Base-by-base conservation (phyloP, 352 stramenopile genomes). In the Pythium oligandrum region DNA sequence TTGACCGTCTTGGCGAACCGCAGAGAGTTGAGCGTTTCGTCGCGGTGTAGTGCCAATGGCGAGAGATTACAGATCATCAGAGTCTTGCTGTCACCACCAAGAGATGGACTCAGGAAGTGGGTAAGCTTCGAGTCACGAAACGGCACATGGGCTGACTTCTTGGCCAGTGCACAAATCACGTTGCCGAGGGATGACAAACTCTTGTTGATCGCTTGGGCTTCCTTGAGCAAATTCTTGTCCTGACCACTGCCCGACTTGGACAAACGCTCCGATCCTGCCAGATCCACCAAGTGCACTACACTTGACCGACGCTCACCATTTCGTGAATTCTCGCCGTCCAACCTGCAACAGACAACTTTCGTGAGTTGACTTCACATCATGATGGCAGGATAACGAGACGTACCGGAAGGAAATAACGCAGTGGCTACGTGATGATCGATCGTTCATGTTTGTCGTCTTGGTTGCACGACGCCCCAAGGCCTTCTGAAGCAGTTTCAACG, bases 41-140 rank as follows among this genome's bases (percentile, higher is more conserved):
- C 78, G 8, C 83, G 78, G 42, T 95, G 78, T 48, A 82, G 64
- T 1, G 56, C 54, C 11, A 93, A 60, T 6, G 87, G 87, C 36
- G 84, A 95, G 36, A 96, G 60, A 47, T 93, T 96, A 62, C 83
- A 95, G 49, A 96, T 96, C 87, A 96, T 95, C 38, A 96, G 72
- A 26, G 86, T 93, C 62, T 94, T 93, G 68, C 84, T 93, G 47
- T 95, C 86, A 44, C 81, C 82, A 31, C 85, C 85, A 3, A 95
- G 78, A 3, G 80, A 91, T 3, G 85, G 81, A 53, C 88, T 89
- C 33, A 96, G 47, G 32, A 96, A 80, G 51, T 92, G 78, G 34
- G 87, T 96, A 51, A 96, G 66, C 68, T 95, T 96, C 5, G 84
- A 93, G 56, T 94, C 83, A n/a, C 87, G 83, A 61, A 93, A 96